Conservation (phyloP, 2,329 filamentous ascomycete species). For the Gliomastix tumulicola region DNA sequence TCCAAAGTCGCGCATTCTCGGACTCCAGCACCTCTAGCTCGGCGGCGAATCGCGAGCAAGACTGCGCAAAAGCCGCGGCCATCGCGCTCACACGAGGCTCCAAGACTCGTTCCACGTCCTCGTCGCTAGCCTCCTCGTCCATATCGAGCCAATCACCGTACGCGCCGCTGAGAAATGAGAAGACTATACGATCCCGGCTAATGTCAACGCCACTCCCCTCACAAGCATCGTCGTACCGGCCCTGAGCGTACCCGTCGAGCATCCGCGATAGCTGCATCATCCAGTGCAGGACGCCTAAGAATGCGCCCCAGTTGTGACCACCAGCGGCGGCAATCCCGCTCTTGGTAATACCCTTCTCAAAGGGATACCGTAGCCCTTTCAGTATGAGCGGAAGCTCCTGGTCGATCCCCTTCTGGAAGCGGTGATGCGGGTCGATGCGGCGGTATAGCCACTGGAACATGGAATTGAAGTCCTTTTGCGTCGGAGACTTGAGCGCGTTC, state of each 20-base stretch:
- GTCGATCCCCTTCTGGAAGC: constrained; percentile 91
- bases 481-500: constrained; percentile 88
- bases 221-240: constrained; percentile 85
- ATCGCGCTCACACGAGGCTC: constrained; percentile 81
- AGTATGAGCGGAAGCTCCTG: constrained; percentile 88
- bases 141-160: constrained; percentile 93
- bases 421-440: constrained; percentile 87
- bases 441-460: constrained; percentile 99
- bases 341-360: constrained; percentile 92
- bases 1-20: constrained; percentile 71
- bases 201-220: constrained; percentile 84
- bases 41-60: constrained; percentile 77
- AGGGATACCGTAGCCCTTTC: constrained; percentile 91
- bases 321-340: constrained; percentile 92
- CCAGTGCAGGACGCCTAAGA: constrained; percentile 92
- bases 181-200: constrained; percentile 85
- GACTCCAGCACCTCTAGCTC: constrained; percentile 81
- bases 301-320: constrained; percentile 94
- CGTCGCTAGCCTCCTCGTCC: constrained; percentile 80
- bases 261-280: constrained; percentile 97
- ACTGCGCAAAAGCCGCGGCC: constrained; percentile 77
- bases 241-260: constrained; percentile 73
- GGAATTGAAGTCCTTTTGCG: constrained; percentile 94
- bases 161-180: constrained; percentile 81
- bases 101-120: constrained; percentile 72